These are phyloP conservation scores for Kurtzmaniella quercitrusa DNA, from an alignment of 1,139 yeast genomes.

Conservation along the genomic window DNA sequence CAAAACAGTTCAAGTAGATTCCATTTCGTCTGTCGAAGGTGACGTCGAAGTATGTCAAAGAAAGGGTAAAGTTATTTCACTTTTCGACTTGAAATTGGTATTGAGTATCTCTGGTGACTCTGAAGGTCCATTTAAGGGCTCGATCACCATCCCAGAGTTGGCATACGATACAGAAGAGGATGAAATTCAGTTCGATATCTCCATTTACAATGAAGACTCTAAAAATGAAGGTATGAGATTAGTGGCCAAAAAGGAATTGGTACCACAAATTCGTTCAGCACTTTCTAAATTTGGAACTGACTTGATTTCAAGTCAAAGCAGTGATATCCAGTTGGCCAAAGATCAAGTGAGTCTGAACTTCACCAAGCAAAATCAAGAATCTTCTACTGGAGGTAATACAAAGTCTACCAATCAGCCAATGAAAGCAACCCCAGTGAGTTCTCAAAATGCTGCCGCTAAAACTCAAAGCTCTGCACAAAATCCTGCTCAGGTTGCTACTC, in stretches of 20 bases:
- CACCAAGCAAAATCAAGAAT: conserved; percentile 61
- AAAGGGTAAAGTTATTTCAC: conserved; percentile 91
- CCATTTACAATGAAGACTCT: conserved; percentile 58
- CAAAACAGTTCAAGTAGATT: conserved; percentile 40
- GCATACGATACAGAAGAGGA: conserved; percentile 89
- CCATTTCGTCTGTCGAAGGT: conserved; percentile 76
- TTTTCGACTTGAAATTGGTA: conserved; percentile 75
- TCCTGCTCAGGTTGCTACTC: conserved; percentile 17
- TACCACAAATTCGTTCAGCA: conserved; percentile 63
- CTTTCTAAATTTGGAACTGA: conserved; percentile 72
- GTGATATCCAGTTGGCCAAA: conserved; percentile 74
- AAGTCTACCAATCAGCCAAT: conserved; percentile 14
- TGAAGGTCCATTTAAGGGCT: conserved; percentile 50
- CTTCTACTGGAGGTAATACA: conserved; percentile 15
- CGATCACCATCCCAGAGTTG: conserved; percentile 82
- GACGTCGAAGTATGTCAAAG: conserved; percentile 96
- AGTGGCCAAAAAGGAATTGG: conserved; percentile 53
- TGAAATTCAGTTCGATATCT: conserved; percentile 79
- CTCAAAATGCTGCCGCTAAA: conserved; percentile 8
- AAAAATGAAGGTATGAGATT: conserved; percentile 49
- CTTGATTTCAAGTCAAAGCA: conserved; percentile 70
- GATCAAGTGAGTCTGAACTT: conserved; percentile 64
- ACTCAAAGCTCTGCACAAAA: conserved; percentile 11
- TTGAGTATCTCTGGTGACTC: conserved; percentile 46
- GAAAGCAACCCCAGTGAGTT: conserved; percentile 9